A percentile compares a stretch with the other conserved stretches of the same genome.
Conservation (phyloP, 2,329 filamentous ascomycete species). For the Apiospora sp. region DNA sequence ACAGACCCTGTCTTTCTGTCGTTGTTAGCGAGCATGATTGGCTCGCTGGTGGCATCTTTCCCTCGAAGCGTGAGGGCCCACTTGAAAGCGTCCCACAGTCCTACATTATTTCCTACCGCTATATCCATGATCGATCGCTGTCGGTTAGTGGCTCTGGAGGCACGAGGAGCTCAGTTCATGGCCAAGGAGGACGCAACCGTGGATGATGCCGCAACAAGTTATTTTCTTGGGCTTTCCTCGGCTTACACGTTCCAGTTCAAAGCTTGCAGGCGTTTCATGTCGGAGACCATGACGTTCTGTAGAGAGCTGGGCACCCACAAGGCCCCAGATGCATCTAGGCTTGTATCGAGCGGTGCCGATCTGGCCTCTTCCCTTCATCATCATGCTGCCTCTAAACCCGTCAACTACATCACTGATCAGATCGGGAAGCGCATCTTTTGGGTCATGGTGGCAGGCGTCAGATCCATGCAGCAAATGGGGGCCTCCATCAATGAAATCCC, state of each 20-base stretch:
- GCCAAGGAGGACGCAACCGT: slow-evolving; percentile 60
- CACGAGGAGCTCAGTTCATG: slow-evolving; percentile 62
- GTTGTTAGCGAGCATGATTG: slow-evolving; percentile 78
- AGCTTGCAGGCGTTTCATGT: slow-evolving; percentile 73
- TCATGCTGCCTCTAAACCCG: too few species aligned
- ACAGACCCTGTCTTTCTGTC: slow-evolving; percentile 73
- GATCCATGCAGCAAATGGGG: slow-evolving; percentile 81
- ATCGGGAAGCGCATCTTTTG: slow-evolving; percentile 84
- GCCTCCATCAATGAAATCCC: slow-evolving; percentile 74
- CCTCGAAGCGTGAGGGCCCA: slow-evolving; percentile 75
- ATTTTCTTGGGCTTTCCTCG: slow-evolving; percentile 73
- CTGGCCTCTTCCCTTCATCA: slow-evolving; percentile 48
- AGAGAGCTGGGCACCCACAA: slow-evolving; percentile 72
- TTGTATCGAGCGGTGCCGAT: slow-evolving; percentile 35
- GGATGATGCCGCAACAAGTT: slow-evolving; percentile 76
- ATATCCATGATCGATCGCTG: slow-evolving; percentile 76
- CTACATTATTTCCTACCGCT: slow-evolving; percentile 72
- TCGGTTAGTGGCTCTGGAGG: slow-evolving; percentile 71
- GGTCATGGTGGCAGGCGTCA: slow-evolving; percentile 79
- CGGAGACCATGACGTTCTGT: slow-evolving; percentile 75
- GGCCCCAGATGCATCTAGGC: slow-evolving; percentile 48
- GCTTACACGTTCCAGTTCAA: slow-evolving; percentile 74
- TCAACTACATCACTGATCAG: slow-evolving; percentile 77
- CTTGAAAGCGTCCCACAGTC: slow-evolving; percentile 70
- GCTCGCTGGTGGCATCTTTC: slow-evolving; percentile 76